phyloP scores from a whole-genome alignment of 176 grass and related monocot species.

The Eragrostis curvula region DNA sequence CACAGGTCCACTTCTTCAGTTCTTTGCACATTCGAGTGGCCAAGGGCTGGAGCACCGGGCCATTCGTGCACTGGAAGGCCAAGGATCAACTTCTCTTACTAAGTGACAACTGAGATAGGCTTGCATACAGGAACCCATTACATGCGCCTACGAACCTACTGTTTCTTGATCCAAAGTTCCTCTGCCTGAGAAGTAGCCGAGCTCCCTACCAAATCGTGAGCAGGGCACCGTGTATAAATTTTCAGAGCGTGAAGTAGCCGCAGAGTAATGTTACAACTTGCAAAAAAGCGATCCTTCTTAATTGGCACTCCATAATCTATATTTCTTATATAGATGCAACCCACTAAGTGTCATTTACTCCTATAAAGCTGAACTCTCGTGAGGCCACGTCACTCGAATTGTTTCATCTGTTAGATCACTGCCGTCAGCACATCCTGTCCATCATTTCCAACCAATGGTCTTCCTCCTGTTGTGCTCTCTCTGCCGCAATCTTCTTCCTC shows the following conservation, averaged over 20 bases:
- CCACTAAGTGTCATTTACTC: too few species aligned
- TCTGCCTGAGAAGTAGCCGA: neutral
- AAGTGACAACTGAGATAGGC: too few species aligned
- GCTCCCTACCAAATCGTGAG: neutral
- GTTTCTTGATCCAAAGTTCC: neutral
- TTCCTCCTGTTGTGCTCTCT: too few species aligned
- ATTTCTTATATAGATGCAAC: too few species aligned
- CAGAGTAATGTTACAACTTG: neutral
- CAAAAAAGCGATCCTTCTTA: neutral
- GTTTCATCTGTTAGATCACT: too few species aligned
- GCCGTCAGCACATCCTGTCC: too few species aligned
- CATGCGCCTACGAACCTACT: neutral
- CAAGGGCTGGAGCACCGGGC: neutral
- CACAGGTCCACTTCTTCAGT: neutral
- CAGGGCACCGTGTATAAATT: neutral
- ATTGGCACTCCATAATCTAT: neutral
- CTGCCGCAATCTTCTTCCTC: too few species aligned
- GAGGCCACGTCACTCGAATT: too few species aligned
- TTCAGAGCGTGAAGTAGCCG: neutral
- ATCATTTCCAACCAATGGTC: too few species aligned
- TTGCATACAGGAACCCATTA: too few species aligned
- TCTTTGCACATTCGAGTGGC: neutral
- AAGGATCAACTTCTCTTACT: neutral
- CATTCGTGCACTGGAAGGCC: neutral
- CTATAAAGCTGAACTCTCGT: too few species aligned